These are phyloP conservation scores for Septoria petroselini DNA, from an alignment of 2,329 filamentous ascomycete species.

Conservation along the genomic window DNA sequence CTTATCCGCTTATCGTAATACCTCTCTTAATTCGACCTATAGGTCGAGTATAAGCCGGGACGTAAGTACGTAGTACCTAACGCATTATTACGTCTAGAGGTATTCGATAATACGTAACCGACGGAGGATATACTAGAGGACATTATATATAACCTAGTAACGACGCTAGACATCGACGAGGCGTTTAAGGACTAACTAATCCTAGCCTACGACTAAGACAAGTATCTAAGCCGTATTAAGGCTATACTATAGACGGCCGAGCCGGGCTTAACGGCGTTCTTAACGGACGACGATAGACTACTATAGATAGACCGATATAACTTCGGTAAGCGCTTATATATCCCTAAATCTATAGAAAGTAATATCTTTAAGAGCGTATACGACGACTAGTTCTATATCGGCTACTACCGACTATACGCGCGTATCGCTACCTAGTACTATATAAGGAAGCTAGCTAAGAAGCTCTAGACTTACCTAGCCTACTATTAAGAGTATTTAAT, in stretches of 20 bases:
- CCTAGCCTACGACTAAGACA: neutral
- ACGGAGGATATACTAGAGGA: neutral
- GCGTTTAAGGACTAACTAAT: neutral
- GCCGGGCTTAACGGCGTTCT: neutral
- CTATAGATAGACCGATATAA: neutral
- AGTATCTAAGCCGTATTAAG: neutral
- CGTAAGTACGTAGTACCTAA: neutral
- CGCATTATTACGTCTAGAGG: neutral
- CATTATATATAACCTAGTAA: neutral
- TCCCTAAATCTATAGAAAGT: neutral
- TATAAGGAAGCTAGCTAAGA: neutral
- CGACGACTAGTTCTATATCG: constrained; percentile 2
- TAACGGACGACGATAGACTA: neutral
- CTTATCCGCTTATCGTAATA: neutral
- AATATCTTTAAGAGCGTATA: neutral
- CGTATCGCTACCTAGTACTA: no score
- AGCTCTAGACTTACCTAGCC: neutral
- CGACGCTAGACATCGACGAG: neutral
- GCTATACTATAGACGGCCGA: neutral
- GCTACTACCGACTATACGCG: neutral
- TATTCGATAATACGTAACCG: no score
- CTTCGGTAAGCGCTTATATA: neutral
- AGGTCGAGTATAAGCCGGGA: neutral
- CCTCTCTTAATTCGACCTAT: neutral
- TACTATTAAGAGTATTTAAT: neutral